Evolutionary conservation across 2,329 filamentous ascomycete species (phyloP), one percentile per base, ranked within the genome.

Genomic region (Phoma sp.): DNA sequence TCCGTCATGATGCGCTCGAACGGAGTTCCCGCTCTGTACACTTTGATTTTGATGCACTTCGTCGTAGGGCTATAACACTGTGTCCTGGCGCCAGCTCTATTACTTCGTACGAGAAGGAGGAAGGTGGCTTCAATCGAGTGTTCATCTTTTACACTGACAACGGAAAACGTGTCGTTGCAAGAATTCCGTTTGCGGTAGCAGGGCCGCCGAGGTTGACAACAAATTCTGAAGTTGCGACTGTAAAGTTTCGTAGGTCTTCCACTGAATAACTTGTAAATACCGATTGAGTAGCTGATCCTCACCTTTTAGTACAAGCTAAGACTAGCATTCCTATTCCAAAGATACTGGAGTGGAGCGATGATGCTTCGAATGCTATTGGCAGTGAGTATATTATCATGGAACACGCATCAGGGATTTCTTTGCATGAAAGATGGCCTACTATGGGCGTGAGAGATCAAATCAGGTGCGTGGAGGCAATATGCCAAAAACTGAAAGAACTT

Each of bases 171-270:
- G 49, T 79, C 18, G 72, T 81, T 14, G 79, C 75, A 2, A 76
- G 72, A 60, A 51, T 81, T n/a, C 78, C 77, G 2, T 78, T 75
- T 59, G 49, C 50, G 2, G 37, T 77, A 28, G 74, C 76, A 57
- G 77, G 77, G 9, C 75, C 74, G 7, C 39, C 62, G 33, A 66
- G 61, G 36, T 62, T 78, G 17, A 71, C 67, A 0, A 80, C 76
- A 5, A 68, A 65, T 49, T 80, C 78, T 20, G 76, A 81, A 62
- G 76, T 81, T 58, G 78, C 79, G 23, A 81, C 77, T 1, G 76
- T 81, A 39, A 62, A 62, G 39, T 80, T 76, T 55, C 37, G 76
- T 79, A 66, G 61, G 72, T 64, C 42, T 25, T 52, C 32, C 48
- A 54, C 47, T n/a, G n/a, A 52, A 46, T 52, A 43, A 26, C 5